Evolutionary conservation across 441 rosid genomes (phyloP).

Genomic region (Brassica balearica): DNA sequence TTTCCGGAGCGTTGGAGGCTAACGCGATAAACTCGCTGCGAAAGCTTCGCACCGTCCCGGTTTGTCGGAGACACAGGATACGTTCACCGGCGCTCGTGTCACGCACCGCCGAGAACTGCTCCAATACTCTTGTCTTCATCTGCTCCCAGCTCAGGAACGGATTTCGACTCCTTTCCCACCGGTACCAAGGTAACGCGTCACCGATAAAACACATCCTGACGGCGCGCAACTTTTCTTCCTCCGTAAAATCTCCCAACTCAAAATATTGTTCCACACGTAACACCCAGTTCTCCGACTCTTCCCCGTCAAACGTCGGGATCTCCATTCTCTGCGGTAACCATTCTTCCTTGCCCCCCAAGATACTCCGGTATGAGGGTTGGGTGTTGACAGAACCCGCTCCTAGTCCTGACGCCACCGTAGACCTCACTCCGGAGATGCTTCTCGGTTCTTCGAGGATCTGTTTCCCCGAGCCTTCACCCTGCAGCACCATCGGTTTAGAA

Average conservation of each 20-base stretch:
- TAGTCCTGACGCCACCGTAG: too few relatives aligned
- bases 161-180: background rate
- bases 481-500: too few relatives aligned
- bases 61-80: background rate
- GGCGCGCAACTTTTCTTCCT: background rate
- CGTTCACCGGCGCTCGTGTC: background rate
- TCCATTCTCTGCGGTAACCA: background rate
- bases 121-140: background rate
- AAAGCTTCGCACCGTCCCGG: background rate
- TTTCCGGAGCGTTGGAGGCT: background rate
- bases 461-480: too few relatives aligned
- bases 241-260: background rate
- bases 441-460: too few relatives aligned
- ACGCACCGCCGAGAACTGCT: background rate
- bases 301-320: background rate
- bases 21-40: background rate
- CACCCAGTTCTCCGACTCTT: background rate
- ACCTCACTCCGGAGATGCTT: too few relatives aligned
- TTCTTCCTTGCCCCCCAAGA: too few relatives aligned
- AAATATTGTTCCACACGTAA: background rate
- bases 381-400: too few relatives aligned
- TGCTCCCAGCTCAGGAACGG: background rate
- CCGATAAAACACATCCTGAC: background rate
- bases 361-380: too few relatives aligned
- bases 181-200: background rate